Evolutionary conservation across 1,139 yeast genomes (phyloP), one percentile per base, ranked within the genome.

Genomic region (Yamadazyma triangularis): DNA sequence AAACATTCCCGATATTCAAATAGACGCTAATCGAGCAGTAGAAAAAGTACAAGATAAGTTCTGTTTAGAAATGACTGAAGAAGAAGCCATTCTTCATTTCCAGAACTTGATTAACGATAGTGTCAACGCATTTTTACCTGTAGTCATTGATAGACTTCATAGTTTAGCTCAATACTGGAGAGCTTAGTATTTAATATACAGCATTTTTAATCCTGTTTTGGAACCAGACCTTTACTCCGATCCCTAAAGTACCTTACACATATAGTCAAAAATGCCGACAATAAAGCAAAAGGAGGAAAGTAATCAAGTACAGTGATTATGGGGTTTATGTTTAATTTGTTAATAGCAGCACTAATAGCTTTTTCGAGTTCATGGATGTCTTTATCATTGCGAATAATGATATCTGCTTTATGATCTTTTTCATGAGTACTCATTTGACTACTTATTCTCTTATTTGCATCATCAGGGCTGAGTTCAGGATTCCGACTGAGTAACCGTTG

Each of bases 141-240:
- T 89, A 50, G 95, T 93, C 9, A 91, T 93, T 37, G 99, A 93
- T 51, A 74, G 96, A 42, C 63, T 93, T 33, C 99, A 93, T 56
- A 87, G 89, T 60, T 70, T 93, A 53, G 96, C 98, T 0, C 98
- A 93, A 53, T 93, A 93, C 52, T 91, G 98, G 98, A 62, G 97
- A 40, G 89, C 96, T 0, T 89, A n/a, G n/a, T n/a, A n/a, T n/a
- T n/a, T n/a, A n/a, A n/a, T n/a, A n/a, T n/a, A 25, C 25, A 9
- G n/a, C 28, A 18, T 18, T 19, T n/a, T n/a, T n/a, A n/a, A n/a
- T n/a, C n/a, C n/a, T n/a, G n/a, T n/a, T 20, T 25, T 4, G 51
- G 50, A 18, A 34, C n/a, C n/a, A n/a, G n/a, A n/a, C 48, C 52
- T 35, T 40, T 54, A 35, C 39, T 57, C 31, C 39, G 42, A 24